Evolutionary conservation across 2,329 filamentous ascomycete species (phyloP).

Genomic region (Diplodia mutila): DNA sequence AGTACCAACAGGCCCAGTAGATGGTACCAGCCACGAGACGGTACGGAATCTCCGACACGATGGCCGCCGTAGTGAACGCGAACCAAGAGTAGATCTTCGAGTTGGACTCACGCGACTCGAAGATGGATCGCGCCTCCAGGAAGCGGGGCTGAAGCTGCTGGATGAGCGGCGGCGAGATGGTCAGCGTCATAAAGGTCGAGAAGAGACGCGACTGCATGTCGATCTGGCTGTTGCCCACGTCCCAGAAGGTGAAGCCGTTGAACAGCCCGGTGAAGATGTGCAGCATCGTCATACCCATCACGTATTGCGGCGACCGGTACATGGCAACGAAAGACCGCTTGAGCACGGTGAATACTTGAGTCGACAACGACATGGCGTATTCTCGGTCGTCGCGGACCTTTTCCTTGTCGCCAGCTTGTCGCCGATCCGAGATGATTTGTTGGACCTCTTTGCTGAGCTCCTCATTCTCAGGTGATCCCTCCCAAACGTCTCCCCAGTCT

Average conservation of each 20-base stretch:
- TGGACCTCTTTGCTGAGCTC: conserved; percentile 47
- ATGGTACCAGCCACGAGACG: conserved; percentile 66
- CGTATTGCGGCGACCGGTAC: conserved; percentile 69
- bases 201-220: conserved; percentile 67
- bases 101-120: conserved; percentile 72
- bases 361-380: conserved; percentile 49
- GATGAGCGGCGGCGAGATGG: conserved; percentile 73
- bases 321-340: conserved; percentile 61
- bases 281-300: conserved; percentile 65
- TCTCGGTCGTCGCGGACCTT: conserved; percentile 48
- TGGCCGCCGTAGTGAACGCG: conserved; percentile 67
- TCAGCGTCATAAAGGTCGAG: conserved; percentile 75
- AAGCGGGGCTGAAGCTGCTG: conserved; percentile 78
- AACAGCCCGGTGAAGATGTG: conserved; percentile 57
- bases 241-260: conserved; percentile 56
- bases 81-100: conserved; percentile 80
- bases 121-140: conserved; percentile 67
- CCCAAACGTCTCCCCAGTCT: conserved; percentile 53
- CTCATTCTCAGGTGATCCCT: conserved; percentile 44
- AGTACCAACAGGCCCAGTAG: conserved; percentile 62
- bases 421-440: conserved; percentile 42
- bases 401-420: conserved; percentile 37
- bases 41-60: conserved; percentile 73
- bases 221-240: conserved; percentile 46
- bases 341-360: conserved; percentile 48